phyloP scores from a whole-genome alignment of 2,329 filamentous ascomycete genomes.

The Alternaria brassicae region DNA sequence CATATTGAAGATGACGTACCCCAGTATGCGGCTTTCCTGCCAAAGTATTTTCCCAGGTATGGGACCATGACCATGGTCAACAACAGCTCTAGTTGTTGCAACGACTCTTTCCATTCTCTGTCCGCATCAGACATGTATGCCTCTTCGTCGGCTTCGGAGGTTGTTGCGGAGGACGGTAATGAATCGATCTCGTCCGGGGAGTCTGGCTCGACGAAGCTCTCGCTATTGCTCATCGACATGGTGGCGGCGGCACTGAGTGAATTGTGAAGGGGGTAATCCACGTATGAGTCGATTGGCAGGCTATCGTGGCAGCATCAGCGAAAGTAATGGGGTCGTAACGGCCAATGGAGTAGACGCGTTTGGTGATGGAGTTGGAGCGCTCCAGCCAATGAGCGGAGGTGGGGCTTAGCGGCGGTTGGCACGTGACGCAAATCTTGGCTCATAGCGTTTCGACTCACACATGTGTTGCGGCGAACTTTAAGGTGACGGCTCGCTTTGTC shows the following conservation, averaged over 20 bases:
- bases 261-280: background rate
- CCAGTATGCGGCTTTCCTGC: constrained; percentile 94
- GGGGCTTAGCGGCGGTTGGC: constrained; percentile 26
- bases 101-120: constrained; percentile 89
- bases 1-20: constrained; percentile 65
- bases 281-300: background rate
- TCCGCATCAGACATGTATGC: constrained; percentile 80
- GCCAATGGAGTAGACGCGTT: constrained; percentile 13
- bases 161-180: constrained; percentile 60
- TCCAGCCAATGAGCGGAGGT: constrained; percentile 37
- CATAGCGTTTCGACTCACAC: constrained; percentile 27
- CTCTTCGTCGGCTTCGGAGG: constrained; percentile 63
- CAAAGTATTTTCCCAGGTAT: constrained; percentile 93
- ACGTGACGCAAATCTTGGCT: constrained; percentile 32
- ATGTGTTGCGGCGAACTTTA: constrained; percentile 20
- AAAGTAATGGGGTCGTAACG: constrained; percentile 8
- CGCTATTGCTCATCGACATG: constrained; percentile 50
- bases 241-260: constrained; percentile 4
- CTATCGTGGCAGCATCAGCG: constrained; percentile 33
- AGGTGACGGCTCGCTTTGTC: constrained; percentile 1
- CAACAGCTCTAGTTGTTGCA: constrained; percentile 92
- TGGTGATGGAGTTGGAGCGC: constrained; percentile 28
- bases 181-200: constrained; percentile 58
- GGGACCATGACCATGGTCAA: constrained; percentile 94
- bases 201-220: constrained; percentile 47